Evolutionary conservation across 1,284 basidiomycete genomes (phyloP), one percentile per base, ranked within the genome.

Genomic region (Cutaneotrichosporon curvatum): DNA sequence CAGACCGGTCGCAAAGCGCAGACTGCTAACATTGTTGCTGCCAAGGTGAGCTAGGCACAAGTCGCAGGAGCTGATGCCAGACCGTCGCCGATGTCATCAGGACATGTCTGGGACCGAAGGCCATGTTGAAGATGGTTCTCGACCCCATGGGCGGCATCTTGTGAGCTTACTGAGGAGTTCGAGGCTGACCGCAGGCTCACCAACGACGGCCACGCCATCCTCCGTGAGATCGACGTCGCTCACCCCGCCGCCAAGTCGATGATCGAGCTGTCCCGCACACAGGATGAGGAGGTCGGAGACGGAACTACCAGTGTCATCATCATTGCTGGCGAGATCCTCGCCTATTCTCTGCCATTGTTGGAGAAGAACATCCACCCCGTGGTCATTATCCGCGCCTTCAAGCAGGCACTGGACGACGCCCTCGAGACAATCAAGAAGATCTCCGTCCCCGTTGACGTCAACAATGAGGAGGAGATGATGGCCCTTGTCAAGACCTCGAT

Each of bases 61-160:
- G 8, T 2, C 11, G 33, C 10, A 1, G 41, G 39, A 33, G 43
- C 45, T 28, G 35, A 48, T 35, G 1, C n/a, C 51, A 92, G 87
- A 96, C 91, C 15, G 94, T 98, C 3, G 88, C 94, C 58, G 94
- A 97, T 78, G 91, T 98, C n/a, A 97, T 98, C 61, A 75, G 92
- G 55, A 97, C 92, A 60, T 98, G 94, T 80, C 74, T 97, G 28
- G 94, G 95, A 6, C 94, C 94, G 4, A 94, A 95, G 68, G 84
- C 92, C 36, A 98, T 97, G 94, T 78, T 97, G 54, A 98, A 98
- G 79, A 98, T 98, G 94, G 96, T 97, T 61, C 75, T 96, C 40
- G 91, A 97, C 75, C 90, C 91, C 3, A 95, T 95, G 91, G 91
- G 91, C 47, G 90, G 91, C 45, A 95, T 95, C 60, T 64, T 94